Conservation (phyloP, 306 rosid genomes). For the Astragalus glycyphyllos region DNA sequence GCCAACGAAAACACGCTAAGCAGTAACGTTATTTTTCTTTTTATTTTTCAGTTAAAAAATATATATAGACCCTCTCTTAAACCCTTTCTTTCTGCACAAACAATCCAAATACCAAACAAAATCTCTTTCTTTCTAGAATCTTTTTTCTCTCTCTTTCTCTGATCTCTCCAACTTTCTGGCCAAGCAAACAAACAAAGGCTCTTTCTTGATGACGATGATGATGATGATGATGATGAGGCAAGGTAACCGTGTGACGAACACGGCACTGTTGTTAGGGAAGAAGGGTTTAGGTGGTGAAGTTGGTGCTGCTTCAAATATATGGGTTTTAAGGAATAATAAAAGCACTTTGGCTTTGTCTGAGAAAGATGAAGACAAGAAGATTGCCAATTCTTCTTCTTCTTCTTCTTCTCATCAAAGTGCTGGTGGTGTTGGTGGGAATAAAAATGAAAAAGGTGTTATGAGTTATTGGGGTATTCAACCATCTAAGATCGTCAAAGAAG, state of each 20-base stretch:
- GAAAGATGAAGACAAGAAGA: constrained; percentile 42
- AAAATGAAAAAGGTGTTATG: constrained; percentile 39
- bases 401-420: neutral
- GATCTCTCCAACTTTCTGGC: neutral
- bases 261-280: neutral
- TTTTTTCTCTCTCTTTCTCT: neutral
- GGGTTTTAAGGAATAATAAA: constrained; percentile 34
- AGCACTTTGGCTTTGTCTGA: constrained; percentile 46
- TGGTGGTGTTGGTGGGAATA: constrained; percentile 29
- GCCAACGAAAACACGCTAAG: neutral
- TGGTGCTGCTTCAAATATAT: neutral
- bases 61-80: constrained; percentile 29
- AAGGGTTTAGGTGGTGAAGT: constrained; percentile 37
- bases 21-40: neutral
- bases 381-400: neutral
- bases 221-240: constrained; percentile 43
- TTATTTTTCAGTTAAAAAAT: neutral
- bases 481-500: constrained; percentile 46
- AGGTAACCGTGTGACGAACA: constrained; percentile 27
- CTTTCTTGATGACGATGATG: neutral
- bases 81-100: constrained; percentile 33
- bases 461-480: constrained; percentile 75
- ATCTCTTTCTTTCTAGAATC: neutral
- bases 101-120: neutral
- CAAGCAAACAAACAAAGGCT: neutral